A percentile compares a stretch with the other conserved stretches of the same genome.
Evolutionary conservation across 78 protist genomes (phyloP).

Genomic region (Cavenderia fasciculata): DNA sequence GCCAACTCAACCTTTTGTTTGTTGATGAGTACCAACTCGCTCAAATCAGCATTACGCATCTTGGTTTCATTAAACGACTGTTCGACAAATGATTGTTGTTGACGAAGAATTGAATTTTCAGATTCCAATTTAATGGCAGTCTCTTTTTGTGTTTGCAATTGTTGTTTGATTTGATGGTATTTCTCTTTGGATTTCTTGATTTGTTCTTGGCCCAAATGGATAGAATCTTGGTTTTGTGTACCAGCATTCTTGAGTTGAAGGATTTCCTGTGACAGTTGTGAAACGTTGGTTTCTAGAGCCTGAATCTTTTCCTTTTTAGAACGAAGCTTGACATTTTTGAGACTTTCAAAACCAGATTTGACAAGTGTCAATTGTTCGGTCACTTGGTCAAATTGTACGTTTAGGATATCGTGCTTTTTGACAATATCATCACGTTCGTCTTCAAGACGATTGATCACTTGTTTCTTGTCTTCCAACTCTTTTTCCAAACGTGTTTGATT

Average conservation of each 20-base stretch:
- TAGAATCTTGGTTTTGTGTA: not conserved
- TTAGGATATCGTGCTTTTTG: too few relatives aligned
- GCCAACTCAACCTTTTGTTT: not conserved
- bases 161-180: not conserved
- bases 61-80: slow-evolving; percentile 26
- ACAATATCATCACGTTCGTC: slow-evolving; percentile 44
- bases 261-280: too few relatives aligned
- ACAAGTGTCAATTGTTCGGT: not conserved
- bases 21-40: not conserved
- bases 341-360: not conserved
- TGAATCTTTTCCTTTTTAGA: not conserved
- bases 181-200: slow-evolving; percentile 48
- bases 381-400: not conserved
- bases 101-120: slow-evolving; percentile 4
- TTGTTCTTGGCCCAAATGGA: not conserved
- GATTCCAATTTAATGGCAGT: slow-evolving; percentile 37
- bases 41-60: slow-evolving; percentile 33
- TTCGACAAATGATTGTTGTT: slow-evolving; percentile 33
- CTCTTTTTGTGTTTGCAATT: not conserved
- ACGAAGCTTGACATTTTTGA: not conserved
- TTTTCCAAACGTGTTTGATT: slow-evolving; percentile 46
- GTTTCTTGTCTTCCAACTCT: slow-evolving; percentile 47
- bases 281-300: too few relatives aligned
- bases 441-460: not conserved
- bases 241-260: not conserved